These are phyloP conservation scores for Linanthus parryae DNA, from an alignment of 148 eudicot species.

Conservation along the genomic window DNA sequence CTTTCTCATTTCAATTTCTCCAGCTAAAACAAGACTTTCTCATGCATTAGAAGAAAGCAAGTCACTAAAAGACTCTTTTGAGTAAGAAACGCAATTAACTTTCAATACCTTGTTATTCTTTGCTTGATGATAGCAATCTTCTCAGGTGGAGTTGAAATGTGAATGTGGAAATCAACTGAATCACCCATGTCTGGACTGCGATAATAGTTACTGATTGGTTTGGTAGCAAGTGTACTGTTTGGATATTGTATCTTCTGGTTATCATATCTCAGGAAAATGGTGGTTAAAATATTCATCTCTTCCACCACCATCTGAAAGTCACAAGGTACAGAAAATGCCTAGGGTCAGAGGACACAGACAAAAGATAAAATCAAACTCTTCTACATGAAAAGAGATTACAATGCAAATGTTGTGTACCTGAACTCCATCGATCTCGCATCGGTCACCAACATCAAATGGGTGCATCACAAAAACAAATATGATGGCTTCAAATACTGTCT, in stretches of 20 bases:
- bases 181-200: slow-evolving; percentile 64
- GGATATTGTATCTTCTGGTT: slow-evolving; percentile 45
- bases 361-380: neutral
- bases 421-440: slow-evolving; percentile 51
- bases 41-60: neutral
- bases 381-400: neutral
- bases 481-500: slow-evolving; percentile 44
- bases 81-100: neutral
- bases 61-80: neutral
- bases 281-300: slow-evolving; percentile 54
- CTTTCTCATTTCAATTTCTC: neutral
- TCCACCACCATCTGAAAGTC: slow-evolving; percentile 50
- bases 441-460: slow-evolving; percentile 61
- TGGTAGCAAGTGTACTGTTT: slow-evolving; percentile 35
- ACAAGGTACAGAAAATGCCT: neutral
- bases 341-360: neutral
- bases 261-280: slow-evolving; percentile 42
- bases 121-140: slow-evolving; percentile 45
- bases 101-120: slow-evolving; percentile 26
- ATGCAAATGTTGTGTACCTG: slow-evolving; percentile 27
- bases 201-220: slow-evolving; percentile 38
- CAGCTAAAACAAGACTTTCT: neutral
- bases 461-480: slow-evolving; percentile 49
- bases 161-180: slow-evolving; percentile 31
- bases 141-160: slow-evolving; percentile 45